Base-by-base conservation (phyloP, 2,329 filamentous ascomycete species). In the Scedosporium apiospermum region DNA sequence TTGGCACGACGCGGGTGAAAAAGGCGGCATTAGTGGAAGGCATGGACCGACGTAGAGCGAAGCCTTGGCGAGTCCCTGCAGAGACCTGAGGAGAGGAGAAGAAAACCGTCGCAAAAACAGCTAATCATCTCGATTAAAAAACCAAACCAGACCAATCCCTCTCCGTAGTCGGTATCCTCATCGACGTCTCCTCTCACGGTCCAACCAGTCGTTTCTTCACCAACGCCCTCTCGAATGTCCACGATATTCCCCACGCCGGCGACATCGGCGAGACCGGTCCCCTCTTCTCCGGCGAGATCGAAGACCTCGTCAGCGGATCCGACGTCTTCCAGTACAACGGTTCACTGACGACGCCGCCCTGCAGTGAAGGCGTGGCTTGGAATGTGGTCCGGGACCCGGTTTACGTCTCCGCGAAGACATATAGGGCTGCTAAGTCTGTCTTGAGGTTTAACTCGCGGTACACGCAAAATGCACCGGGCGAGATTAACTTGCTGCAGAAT, bases 301-400 rank as follows among this genome's bases (percentile, higher is more conserved):
- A 73, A 34, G 57, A 66, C 7, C 69, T 73, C 46, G 68, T 82
- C 57, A 61, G 70, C 2, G 71, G 74, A 26, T 68, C 68, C 2
- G 49, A 73, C 4, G 71, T 82, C 62, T 78, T 76, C 67, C 76
- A 77, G 63, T 88, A 87, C 74, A 70, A 72, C 12, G 85, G 85
- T 21, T 85, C 82, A 18, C 75, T 88, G 57, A 88, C 85, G 49
- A 87, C 84, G 0, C 85, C 85, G 21, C 85, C 85, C 3, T 87
- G 85, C 73, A 76, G 76, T 16, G 83, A 87, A 71, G 79, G 79
- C 27, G 74, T 87, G 23, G 74, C 71, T 9, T 86, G 83, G 76
- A 72, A 83, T 58, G 72, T 85, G 51, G 79, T 78, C 65, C 73
- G 76, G 64, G 67, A 80, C 63, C 77, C 78, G 41, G 69, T 85